Base-by-base conservation (phyloP, 495 filamentous ascomycete genomes). In the Friedmanniomyces endolithicus region DNA sequence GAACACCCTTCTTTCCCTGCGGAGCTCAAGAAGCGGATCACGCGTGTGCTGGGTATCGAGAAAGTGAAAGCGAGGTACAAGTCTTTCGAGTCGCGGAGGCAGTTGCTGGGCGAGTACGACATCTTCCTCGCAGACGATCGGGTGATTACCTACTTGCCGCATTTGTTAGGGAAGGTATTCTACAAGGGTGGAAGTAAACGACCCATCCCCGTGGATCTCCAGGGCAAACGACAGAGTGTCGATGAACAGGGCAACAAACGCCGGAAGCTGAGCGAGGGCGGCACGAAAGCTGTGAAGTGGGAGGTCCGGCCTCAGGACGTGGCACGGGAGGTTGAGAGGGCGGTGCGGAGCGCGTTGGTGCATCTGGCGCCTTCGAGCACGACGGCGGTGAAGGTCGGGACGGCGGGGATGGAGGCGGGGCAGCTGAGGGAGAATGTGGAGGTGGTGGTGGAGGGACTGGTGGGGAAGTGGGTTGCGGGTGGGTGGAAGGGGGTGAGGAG, bases 41-140 rank as follows among this genome's bases (percentile, higher is more conserved):
- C 80, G 29, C 77, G 84, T 50, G 83, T 97, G 24, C 85, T 98
- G 60, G 85, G 86, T 58, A 71, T 89, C 63, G 73, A 74, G 57
- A 95, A 98, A 65, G 75, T 98, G 44, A 84, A 85, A 71, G 75
- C 80, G 41, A 88, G 89, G 66, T 96, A 86, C 77, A 82, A 85
- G 70, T 74, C 82, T 46, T 97, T 85, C 70, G 92, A 98, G 74
- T 80, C 76, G 50, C 84, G 85, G 64, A 77, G 92, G 44, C 86
- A 90, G 67, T 75, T 98, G n/a, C 75, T 82, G 48, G 72, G 78
- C 46, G 87, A 94, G 58, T 84, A 95, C 70, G 86, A 88, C 66
- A 70, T 95, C 40, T 95, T 96, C 72, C 74, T 96, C 25, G 87
- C 82, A 25, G 89, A 97, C 67, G 84, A 90, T 63, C 74, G 87